Evolutionary conservation across 441 rosid species (phyloP).

Genomic region (Eruca vesicaria): DNA sequence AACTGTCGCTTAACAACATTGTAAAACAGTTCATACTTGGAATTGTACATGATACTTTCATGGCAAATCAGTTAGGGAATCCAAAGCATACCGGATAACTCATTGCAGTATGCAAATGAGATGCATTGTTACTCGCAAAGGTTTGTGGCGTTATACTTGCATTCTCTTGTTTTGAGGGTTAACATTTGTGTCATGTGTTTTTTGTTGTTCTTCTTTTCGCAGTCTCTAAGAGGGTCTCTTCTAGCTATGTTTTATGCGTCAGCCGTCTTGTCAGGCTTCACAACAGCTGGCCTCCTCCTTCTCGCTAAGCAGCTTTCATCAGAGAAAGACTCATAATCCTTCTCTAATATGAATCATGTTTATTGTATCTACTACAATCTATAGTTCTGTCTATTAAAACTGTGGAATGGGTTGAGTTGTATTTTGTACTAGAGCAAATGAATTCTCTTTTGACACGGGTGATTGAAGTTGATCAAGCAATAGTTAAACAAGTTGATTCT

Average conservation of each 20-base stretch:
- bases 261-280: slow-evolving; percentile 56
- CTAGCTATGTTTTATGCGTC: slow-evolving; percentile 64
- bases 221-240: slow-evolving; percentile 83
- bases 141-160: slow-evolving; percentile 34
- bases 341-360: background rate
- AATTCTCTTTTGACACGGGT: background rate
- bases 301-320: slow-evolving; percentile 69
- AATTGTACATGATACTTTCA: slow-evolving; percentile 61
- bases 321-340: slow-evolving; percentile 45
- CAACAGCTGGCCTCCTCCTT: slow-evolving; percentile 60
- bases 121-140: slow-evolving; percentile 81
- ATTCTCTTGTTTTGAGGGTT: background rate
- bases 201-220: slow-evolving; percentile 21
- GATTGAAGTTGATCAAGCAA: background rate
- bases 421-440: background rate
- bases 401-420: background rate
- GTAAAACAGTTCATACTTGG: background rate
- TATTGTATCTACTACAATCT: background rate
- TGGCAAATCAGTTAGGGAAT: slow-evolving; percentile 82
- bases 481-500: background rate
- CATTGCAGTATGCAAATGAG: slow-evolving; percentile 86
- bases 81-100: slow-evolving; percentile 75
- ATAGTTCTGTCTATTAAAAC: background rate
- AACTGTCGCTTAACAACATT: background rate
- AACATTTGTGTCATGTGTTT: background rate